Conservation (phyloP, 179 eudicot species). For the Beta corolliflora region DNA sequence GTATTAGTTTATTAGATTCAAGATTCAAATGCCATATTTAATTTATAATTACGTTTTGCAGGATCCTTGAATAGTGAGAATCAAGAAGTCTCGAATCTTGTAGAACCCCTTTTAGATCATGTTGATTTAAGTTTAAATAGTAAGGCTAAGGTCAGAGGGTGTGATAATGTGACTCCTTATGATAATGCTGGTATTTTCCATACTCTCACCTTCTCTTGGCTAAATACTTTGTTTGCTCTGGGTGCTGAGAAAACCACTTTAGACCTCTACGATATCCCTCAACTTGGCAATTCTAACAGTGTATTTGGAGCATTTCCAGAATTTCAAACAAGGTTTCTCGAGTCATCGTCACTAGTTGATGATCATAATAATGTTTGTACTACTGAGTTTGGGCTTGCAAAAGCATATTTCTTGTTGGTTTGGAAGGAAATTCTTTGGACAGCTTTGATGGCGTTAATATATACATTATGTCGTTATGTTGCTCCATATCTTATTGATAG, state of each 20-base stretch:
- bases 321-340: slow-evolving; percentile 34
- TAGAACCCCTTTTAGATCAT: slow-evolving; percentile 47
- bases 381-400: slow-evolving; percentile 37
- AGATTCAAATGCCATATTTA: too few relatives aligned
- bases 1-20: too few relatives aligned
- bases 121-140: not conserved
- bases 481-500: slow-evolving; percentile 64
- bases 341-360: not conserved
- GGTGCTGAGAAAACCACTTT: slow-evolving; percentile 43
- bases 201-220: slow-evolving; percentile 57
- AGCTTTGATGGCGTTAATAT: slow-evolving; percentile 34
- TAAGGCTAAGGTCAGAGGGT: slow-evolving; percentile 24
- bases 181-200: slow-evolving; percentile 46
- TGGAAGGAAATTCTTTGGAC: slow-evolving; percentile 55
- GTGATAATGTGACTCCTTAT: slow-evolving; percentile 46
- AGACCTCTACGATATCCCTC: slow-evolving; percentile 69
- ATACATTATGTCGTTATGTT: slow-evolving; percentile 49
- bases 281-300: slow-evolving; percentile 40
- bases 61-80: slow-evolving; percentile 51
- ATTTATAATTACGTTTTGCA: slow-evolving; percentile 11
- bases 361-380: slow-evolving; percentile 23
- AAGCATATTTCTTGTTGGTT: slow-evolving; percentile 39
- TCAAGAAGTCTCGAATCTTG: not conserved
- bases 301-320: slow-evolving; percentile 51
- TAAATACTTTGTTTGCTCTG: slow-evolving; percentile 42